Conservation (phyloP, 1,139 yeast species). For the Blastobotrys apis region DNA sequence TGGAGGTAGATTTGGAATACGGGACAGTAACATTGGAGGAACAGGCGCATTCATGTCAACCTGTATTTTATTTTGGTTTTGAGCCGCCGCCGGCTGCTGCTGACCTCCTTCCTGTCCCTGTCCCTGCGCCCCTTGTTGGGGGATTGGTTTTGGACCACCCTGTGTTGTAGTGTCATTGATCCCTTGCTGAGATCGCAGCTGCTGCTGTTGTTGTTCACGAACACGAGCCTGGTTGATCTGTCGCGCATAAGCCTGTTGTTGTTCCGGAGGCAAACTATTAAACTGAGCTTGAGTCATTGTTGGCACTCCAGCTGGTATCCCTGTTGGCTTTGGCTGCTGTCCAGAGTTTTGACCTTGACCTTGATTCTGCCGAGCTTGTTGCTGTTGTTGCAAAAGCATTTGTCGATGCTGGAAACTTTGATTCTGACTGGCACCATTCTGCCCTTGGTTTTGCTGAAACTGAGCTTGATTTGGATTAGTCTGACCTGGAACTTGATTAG, state of each 20-base stretch:
- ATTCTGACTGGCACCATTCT: not conserved
- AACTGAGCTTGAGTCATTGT: slow-evolving; percentile 15
- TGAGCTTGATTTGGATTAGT: no score
- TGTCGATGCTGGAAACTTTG: slow-evolving; percentile 9
- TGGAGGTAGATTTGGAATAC: slow-evolving; percentile 78
- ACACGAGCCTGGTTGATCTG: slow-evolving; percentile 5
- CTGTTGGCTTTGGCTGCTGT: not conserved
- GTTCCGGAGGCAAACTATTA: slow-evolving; percentile 24
- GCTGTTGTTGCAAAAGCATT: slow-evolving; percentile 8
- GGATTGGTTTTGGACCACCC: not conserved
- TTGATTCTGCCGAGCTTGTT: slow-evolving; percentile 9
- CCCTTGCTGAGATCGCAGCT: not conserved
- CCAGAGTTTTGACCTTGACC: slow-evolving; percentile 9
- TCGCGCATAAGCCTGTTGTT: slow-evolving; percentile 22
- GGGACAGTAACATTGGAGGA: slow-evolving; percentile 66
- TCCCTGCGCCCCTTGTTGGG: slow-evolving; percentile 11
- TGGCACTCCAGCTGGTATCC: not conserved
- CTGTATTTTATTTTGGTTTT: slow-evolving; percentile 18
- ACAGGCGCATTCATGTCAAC: slow-evolving; percentile 56
- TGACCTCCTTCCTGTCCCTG: slow-evolving; percentile 22
- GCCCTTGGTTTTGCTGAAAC: not conserved
- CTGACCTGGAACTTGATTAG: not conserved
- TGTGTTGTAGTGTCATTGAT: no score
- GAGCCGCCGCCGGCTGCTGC: slow-evolving; percentile 16
- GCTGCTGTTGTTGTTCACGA: slow-evolving; percentile 1